Base-by-base conservation (phyloP, 208 protist genomes). In the Wallacemonas rigidus region DNA sequence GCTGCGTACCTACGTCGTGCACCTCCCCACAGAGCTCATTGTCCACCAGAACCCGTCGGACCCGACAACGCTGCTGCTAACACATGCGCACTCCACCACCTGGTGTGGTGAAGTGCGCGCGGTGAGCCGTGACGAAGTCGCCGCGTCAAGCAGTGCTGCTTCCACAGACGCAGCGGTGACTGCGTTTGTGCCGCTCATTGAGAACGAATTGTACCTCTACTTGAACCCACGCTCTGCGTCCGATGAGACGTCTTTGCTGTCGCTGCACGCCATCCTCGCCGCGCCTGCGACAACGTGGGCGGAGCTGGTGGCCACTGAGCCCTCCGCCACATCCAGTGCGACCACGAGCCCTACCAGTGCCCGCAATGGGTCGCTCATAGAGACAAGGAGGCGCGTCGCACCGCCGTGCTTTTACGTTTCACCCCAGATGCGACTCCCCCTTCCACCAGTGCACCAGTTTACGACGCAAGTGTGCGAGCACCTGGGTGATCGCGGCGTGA, bases 391-490 rank as follows among this genome's bases (percentile, higher is more conserved):
- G 26, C 26, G 26, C 26, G 26, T 26, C 26, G 26, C 26, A 26
- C 26, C 26, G 48, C 67, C 67, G 39, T 71, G 48, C 69, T 74
- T 68, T n/a, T 88, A 87, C 68, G 50, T 82, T 8, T 85, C 83
- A 2, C 36, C 71, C 2, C 17, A 69, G 1, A 40, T 88, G 43
- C 61, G 73, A 41, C 62, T 92, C 35, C 78, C 71, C 1, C 50
- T 92, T 5, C 87, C 87, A 26, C 67, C 79, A 5, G 72, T 81
- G 14, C 58, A 76, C 51, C 26, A 58, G 11, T 89, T 89, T 38
- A 60, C 40, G 14, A 83, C 80, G 14, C 67, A 61, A 12, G 80
- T 92, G 6, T 89, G 87, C 74, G 80, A 81, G 69, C 87, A 92
- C 72, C 44, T 64, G 11, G 53, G 68, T 15, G 84, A 88, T 54